Evolutionary conservation across 495 filamentous ascomycete species (phyloP), one percentile per base, ranked within the genome.

Genomic region (Amorphotheca resinae): DNA sequence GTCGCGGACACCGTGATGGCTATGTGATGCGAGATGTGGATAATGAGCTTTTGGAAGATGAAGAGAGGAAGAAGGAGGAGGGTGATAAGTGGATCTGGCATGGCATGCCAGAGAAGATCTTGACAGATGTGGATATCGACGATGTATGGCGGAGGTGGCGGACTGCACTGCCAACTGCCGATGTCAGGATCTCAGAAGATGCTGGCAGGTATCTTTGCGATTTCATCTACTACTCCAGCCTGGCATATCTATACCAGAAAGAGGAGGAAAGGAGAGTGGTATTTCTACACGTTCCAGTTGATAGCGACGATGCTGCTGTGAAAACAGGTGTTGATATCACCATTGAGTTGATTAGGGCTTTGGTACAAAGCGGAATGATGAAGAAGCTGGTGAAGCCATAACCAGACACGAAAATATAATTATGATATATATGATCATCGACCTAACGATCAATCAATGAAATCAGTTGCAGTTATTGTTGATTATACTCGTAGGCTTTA

Each of bases 191-290:
- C 9, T 85, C 80, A 4, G 73, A 79, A 33, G 80, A 93, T 54
- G 80, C 86, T 0, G 86, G 87, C 0, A 78, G 74, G 33, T 94
- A 81, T 54, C 64, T 89, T 12, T 94, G 87, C 57, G 87, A 89
- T 51, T 94, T 87, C 55, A 87, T 82, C 37, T 91, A 84, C 60
- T 93, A 78, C 62, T 79, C 79, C 4, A 83, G 75, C 48, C 52
- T 94, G 57, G 70, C 62, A 63, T 21, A 54, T 32, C 58, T 63
- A 45, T 61, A 76, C 15, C 58, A 64, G 37, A 69, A 66, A 59
- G 61, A 64, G 4, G 64, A 66, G 16, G 56, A 64, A 28, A 65
- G 65, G 33, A 77, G 73, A 40, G 77, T 87, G 12, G 57, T 80
- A 21, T 94, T 94, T 55, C 60, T 89, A 42, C 87, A 94, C 55